Conservation (phyloP, 2,329 filamentous ascomycete genomes). For the Apiospora pterosperma region DNA sequence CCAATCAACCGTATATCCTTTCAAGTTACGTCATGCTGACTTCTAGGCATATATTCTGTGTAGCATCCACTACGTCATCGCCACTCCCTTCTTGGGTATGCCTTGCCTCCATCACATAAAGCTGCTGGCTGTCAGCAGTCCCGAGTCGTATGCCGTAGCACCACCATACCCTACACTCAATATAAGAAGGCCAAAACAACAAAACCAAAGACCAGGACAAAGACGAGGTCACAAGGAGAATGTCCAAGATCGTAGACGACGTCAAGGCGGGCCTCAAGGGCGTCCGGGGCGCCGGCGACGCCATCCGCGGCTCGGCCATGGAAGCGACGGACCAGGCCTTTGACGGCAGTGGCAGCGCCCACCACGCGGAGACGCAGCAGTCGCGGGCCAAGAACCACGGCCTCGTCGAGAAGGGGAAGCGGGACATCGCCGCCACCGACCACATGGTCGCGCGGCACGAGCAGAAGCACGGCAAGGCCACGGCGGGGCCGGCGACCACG, state of each 20-base stretch:
- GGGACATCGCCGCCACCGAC: conserved; percentile 19
- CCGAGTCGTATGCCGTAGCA: background rate
- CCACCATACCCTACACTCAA: background rate
- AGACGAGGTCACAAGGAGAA: conserved; percentile 8
- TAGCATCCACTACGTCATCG: background rate
- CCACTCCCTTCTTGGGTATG: background rate
- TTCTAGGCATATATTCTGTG: background rate
- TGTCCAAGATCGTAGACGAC: conserved; percentile 28
- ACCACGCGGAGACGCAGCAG: conserved; percentile 16
- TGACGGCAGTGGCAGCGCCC: conserved; percentile 21
- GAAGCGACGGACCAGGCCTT: conserved; percentile 25
- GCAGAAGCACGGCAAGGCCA: conserved; percentile 7
- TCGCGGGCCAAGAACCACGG: conserved; percentile 19
- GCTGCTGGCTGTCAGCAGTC: background rate
- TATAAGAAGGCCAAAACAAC: background rate
- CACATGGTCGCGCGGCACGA: conserved; percentile 22
- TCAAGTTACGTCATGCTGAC: background rate
- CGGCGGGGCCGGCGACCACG: background rate
- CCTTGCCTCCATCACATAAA: background rate
- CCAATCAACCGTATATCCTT: background rate
- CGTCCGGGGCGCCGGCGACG: conserved; percentile 27
- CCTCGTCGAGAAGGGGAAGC: conserved; percentile 22
- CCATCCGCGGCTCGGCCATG: conserved; percentile 25
- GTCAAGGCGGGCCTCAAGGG: conserved; percentile 29
- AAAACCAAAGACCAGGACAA: background rate